These are phyloP conservation scores for Mortierella sp. DNA, from an alignment of 371 early-diverging fungal species.

Conservation along the genomic window DNA sequence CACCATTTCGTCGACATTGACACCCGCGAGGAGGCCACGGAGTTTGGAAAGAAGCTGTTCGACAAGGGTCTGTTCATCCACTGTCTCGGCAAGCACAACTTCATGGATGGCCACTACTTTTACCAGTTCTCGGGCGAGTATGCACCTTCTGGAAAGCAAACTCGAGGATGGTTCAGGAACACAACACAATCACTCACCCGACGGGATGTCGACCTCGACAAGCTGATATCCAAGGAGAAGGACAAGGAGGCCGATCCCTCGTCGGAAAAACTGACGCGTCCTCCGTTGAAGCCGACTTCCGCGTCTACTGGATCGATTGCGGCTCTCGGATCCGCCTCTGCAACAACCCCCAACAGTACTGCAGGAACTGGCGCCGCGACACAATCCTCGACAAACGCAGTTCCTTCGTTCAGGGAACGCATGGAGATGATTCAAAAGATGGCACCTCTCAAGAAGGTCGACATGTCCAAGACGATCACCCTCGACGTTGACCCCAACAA, in stretches of 20 bases:
- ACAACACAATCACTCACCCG: slow-evolving; percentile 53
- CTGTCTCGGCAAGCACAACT: slow-evolving; percentile 76
- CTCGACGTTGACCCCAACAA: slow-evolving; percentile 87
- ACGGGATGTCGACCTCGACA: slow-evolving; percentile 54
- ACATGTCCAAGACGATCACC: slow-evolving; percentile 73
- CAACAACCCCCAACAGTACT: neutral
- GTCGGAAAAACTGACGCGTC: slow-evolving; percentile 35
- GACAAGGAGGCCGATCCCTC: slow-evolving; percentile 22
- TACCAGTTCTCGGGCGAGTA: slow-evolving; percentile 83
- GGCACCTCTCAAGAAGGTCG: slow-evolving; percentile 38
- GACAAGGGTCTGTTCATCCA: slow-evolving; percentile 85
- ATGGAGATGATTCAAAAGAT: slow-evolving; percentile 50
- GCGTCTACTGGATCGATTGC: slow-evolving; percentile 32
- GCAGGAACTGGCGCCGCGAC: neutral
- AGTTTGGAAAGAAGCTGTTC: slow-evolving; percentile 85
- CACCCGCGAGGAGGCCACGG: slow-evolving; percentile 87
- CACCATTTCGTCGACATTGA: slow-evolving; percentile 83
- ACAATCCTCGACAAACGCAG: slow-evolving; percentile 15
- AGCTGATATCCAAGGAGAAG: slow-evolving; percentile 15
- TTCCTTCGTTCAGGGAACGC: slow-evolving; percentile 31
- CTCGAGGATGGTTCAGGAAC: slow-evolving; percentile 50
- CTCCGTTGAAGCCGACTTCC: slow-evolving; percentile 21
- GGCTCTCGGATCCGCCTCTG: slow-evolving; percentile 17
- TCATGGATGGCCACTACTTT: slow-evolving; percentile 95
- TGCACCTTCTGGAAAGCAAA: slow-evolving; percentile 60